Base-by-base conservation (phyloP, 2,329 filamentous ascomycete genomes). In the Bipolaris victoriae region DNA sequence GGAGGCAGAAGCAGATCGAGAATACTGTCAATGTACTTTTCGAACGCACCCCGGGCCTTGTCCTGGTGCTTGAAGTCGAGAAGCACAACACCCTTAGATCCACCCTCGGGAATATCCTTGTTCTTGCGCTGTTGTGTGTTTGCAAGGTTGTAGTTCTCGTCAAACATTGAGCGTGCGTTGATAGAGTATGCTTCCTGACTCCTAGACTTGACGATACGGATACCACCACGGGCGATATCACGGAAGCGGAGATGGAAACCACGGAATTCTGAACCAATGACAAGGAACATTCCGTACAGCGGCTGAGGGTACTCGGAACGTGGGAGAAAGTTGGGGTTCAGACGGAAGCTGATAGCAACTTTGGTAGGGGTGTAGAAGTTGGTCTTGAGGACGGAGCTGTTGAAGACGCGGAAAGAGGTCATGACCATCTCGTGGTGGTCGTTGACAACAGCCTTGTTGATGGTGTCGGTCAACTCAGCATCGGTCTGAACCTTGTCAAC, bases 71-170 rank as follows among this genome's bases (percentile, higher is more conserved):
- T 89, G 62, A 91, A 87, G 77, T 99, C 94, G 39, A 99, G 87
- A 45, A 99, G 85, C 59, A 99, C 94, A 56, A 99, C 95, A 80
- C 95, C 95, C 82, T 99, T 99, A 70, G 94, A 96, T 53, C 95
- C 95, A 63, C 95, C 95, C 81, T 99, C 95, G 2, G 95, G 95
- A 50, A 99, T 99, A 72, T 99, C 95, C 83, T 99, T 99, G 85
- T 99, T 99, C 86, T 99, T 99, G 74, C 95, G 91, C 81, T 99
- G 95, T 79, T 99, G 95, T 0, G 95, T 99, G 79, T 96, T 98
- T 64, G 95, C 94, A 60, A 99, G 86, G 63, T 95, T 96, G 80
- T 99, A 99, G 80, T 99, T 99, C 81, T 99, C 95, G 69, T 99
- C 95, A 70, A 99, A 99, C 62, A 99, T 84, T 56, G 92, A 97